Conservation (phyloP, 805 yeast genomes). For the Candida pseudoglaebosa region DNA sequence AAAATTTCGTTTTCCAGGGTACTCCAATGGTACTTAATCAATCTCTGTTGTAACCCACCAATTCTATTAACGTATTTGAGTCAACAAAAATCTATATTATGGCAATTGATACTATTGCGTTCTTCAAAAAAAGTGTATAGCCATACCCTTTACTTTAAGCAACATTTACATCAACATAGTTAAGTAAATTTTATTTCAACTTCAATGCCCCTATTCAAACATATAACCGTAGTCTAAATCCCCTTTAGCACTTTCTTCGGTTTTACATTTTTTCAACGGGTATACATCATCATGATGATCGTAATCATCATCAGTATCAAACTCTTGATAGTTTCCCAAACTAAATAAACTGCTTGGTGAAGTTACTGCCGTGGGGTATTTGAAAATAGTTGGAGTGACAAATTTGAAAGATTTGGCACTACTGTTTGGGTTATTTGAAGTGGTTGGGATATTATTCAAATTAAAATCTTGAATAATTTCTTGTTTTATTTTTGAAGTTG, state of each 20-base stretch:
- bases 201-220: no score
- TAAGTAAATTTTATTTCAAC: no score
- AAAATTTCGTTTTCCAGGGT: no score
- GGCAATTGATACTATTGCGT: no score
- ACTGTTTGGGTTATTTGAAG: conserved; percentile 5
- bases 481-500: conserved; percentile 27
- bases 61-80: no score
- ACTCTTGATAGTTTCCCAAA: conserved; percentile 25
- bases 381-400: conserved; percentile 12
- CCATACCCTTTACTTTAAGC: background rate
- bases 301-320: conserved; percentile 10
- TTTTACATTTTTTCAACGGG: conserved; percentile 2
- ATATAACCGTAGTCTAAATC: conserved; percentile 2
- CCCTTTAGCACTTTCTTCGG: background rate
- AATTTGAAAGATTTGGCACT: conserved; percentile 6
- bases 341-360: conserved; percentile 35
- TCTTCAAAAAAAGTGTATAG: no score
- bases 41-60: no score
- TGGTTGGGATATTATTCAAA: conserved; percentile 33
- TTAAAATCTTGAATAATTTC: conserved; percentile 38
- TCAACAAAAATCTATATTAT: no score
- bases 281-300: background rate
- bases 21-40: no score
- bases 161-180: no score
- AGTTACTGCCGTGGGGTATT: conserved; percentile 20